phyloP scores from a whole-genome alignment of 805 yeast species.

The Nakazawaea anatomiae region DNA sequence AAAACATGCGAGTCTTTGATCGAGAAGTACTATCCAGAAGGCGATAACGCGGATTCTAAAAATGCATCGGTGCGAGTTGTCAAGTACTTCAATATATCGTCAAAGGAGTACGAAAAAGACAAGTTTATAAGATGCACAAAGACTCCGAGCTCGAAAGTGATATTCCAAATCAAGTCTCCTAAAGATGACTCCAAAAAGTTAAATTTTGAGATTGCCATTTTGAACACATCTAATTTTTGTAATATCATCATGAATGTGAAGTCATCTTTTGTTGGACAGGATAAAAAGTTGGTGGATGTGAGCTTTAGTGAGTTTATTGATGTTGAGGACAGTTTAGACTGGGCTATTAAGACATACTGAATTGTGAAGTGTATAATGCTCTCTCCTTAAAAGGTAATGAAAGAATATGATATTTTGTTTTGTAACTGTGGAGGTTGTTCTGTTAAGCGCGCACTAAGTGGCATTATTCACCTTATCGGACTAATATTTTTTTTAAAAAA shows the following conservation, averaged over 20 bases:
- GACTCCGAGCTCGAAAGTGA: conserved; percentile 26
- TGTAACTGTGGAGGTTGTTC: too few relatives aligned
- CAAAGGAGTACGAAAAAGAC: conserved; percentile 13
- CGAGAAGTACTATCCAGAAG: conserved; percentile 1
- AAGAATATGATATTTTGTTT: too few relatives aligned
- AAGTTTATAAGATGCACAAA: conserved; percentile 35
- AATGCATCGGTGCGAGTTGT: not conserved
- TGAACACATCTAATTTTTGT: conserved; percentile 35
- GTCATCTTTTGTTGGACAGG: conserved; percentile 18
- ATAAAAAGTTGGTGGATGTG: conserved; percentile 36
- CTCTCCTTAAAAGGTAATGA: too few relatives aligned
- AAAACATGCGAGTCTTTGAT: conserved; percentile 16
- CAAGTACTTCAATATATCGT: conserved; percentile 17
- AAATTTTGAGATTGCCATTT: conserved; percentile 22
- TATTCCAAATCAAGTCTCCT: conserved; percentile 12
- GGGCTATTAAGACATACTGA: conserved; percentile 33
- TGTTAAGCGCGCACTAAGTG: too few relatives aligned
- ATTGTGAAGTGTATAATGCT: too few relatives aligned
- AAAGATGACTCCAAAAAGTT: conserved; percentile 11
- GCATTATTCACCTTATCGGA: too few relatives aligned
- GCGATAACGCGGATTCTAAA: not conserved
- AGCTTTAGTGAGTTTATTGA: conserved; percentile 45
- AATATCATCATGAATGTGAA: conserved; percentile 31
- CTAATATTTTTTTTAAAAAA: too few relatives aligned
- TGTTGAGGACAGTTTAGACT: conserved; percentile 48